Percentiles rank a stretch among this genome's conserved stretches.
Conservation (phyloP, 2,329 filamentous ascomycete species). For the Chaetomiaceae sp. region DNA sequence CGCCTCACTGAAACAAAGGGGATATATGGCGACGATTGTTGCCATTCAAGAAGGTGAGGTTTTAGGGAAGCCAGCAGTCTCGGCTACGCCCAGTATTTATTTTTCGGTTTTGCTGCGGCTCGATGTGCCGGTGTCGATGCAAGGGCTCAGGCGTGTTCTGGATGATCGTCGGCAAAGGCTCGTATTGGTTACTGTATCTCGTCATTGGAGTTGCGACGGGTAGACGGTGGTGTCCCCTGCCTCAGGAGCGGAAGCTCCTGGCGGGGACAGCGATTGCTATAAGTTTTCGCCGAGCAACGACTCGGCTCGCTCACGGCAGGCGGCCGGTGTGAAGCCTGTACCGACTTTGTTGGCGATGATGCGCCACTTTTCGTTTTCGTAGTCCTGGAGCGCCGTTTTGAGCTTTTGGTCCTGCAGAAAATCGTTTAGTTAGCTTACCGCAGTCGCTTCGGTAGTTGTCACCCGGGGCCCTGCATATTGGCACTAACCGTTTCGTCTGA, state of each 20-base stretch:
- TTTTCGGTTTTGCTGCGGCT: background rate
- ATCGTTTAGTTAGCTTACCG: too few relatives aligned
- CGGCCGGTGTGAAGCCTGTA: conserved; percentile 79
- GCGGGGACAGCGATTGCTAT: conserved; percentile 54
- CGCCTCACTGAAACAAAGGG: background rate
- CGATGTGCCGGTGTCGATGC: background rate
- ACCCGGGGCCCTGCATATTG: too few relatives aligned
- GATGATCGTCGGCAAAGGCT: too few relatives aligned
- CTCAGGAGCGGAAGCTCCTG: conserved; percentile 43
- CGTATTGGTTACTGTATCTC: background rate
- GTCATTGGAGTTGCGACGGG: conserved; percentile 33
- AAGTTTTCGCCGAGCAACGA: conserved; percentile 54
- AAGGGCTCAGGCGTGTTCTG: background rate
- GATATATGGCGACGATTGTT: background rate
- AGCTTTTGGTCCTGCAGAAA: conserved; percentile 69
- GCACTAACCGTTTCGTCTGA: conserved; percentile 80
- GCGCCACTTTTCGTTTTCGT: conserved; percentile 89
- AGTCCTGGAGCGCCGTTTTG: conserved; percentile 71
- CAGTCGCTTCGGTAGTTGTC: too few relatives aligned
- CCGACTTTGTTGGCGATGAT: conserved; percentile 89
- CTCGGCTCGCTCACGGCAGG: conserved; percentile 75
- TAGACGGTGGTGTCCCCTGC: conserved; percentile 44
- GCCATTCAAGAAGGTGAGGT: background rate
- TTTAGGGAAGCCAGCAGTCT: background rate
- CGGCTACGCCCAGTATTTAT: background rate